Evolutionary conservation across 495 filamentous ascomycete genomes (phyloP).

Genomic region (Talaromyces trachyspermus): DNA sequence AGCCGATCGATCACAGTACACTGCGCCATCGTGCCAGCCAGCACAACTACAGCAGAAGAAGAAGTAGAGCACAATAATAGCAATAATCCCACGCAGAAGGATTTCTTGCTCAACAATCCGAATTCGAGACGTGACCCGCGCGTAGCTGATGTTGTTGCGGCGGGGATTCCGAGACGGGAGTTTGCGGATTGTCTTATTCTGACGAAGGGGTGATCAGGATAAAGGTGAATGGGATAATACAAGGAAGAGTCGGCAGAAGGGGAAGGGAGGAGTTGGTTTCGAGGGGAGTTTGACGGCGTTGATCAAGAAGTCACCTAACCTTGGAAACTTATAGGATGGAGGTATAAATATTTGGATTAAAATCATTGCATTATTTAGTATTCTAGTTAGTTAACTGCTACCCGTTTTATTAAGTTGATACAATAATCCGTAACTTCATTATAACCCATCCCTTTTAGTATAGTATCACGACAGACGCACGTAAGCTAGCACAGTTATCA

Average conservation of each 20-base stretch:
- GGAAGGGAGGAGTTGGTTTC: background rate
- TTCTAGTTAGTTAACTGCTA: no score
- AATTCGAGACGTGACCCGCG: background rate
- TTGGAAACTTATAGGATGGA: background rate
- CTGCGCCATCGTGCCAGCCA: background rate
- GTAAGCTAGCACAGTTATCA: no score
- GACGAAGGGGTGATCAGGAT: background rate
- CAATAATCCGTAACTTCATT: conserved; percentile 5
- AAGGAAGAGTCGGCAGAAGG: background rate
- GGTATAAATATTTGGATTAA: no score
- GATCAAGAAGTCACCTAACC: background rate
- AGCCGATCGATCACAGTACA: background rate
- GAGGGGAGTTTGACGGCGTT: background rate
- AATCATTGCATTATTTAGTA: no score
- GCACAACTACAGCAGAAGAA: background rate
- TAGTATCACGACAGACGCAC: conserved; percentile 14
- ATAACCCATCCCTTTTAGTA: background rate
- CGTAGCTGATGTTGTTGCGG: background rate
- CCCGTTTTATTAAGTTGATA: no score
- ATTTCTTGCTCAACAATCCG: no score
- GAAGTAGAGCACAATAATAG: no score
- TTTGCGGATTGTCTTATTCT: conserved; percentile 4
- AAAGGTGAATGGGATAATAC: background rate
- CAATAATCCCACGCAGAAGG: no score
- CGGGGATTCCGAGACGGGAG: background rate